phyloP scores from a whole-genome alignment of 2,329 filamentous ascomycete genomes.

The Aspergillus unguis region DNA sequence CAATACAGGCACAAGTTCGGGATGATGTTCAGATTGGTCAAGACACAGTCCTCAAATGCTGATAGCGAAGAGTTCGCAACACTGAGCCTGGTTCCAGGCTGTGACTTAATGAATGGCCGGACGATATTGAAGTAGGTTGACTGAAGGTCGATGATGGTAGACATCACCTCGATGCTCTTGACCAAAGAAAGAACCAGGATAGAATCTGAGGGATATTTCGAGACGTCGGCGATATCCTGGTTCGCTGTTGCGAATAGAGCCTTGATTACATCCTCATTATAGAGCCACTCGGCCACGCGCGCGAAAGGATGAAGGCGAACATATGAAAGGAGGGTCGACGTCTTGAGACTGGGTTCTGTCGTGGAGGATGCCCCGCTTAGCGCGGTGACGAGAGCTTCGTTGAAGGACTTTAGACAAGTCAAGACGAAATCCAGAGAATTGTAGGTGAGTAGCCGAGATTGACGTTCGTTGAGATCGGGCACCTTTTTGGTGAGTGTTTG shows the following conservation, averaged over 20 bases:
- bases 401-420: conserved; percentile 79
- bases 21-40: conserved; percentile 74
- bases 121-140: conserved; percentile 89
- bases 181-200: conserved; percentile 76
- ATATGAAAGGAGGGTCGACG: conserved; percentile 74
- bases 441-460: conserved; percentile 70
- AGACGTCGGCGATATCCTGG: conserved; percentile 69
- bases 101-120: conserved; percentile 68
- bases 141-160: conserved; percentile 79
- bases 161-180: conserved; percentile 78
- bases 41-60: conserved; percentile 88
- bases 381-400: conserved; percentile 86
- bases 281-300: conserved; percentile 96
- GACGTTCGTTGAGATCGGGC: conserved; percentile 64
- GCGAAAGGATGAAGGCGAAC: conserved; percentile 87
- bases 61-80: conserved; percentile 73
- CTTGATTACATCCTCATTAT: conserved; percentile 82
- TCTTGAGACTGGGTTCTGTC: conserved; percentile 71
- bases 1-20: conserved; percentile 84
- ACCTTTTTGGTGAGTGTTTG: conserved; percentile 68
- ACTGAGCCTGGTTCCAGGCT: conserved; percentile 57
- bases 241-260: conserved; percentile 76
- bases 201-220: conserved; percentile 70
- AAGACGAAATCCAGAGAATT: conserved; percentile 81
- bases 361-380: conserved; percentile 73